Base-by-base conservation (phyloP, 768 basidiomycete genomes). In the Tylopilus felleus region DNA sequence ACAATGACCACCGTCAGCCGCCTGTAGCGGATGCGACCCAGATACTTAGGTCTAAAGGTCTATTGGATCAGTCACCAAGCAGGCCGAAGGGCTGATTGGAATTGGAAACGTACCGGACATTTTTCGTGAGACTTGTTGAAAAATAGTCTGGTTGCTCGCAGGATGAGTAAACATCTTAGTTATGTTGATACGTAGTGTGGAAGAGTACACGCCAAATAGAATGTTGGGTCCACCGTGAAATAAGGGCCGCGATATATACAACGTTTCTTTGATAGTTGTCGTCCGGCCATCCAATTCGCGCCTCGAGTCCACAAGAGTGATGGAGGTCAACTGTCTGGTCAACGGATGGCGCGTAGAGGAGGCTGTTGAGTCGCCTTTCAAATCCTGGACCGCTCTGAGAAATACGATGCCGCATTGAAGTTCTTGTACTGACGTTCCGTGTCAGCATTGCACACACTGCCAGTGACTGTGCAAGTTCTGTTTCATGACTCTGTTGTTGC, bases 1-100 rank as follows among this genome's bases (percentile, higher is more conserved):
- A 22, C 29, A 27, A 51, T 1, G 59, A 16, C 21, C 52, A 62
- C 55, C 25, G 56, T 61, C 59, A 61, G 59, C 62, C 59, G 13
- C 56, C 23, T 12, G 33, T 8, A 31, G 8, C 0, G n/a, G 21
- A 22, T 10, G 49, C 40, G 9, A 52, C 38, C 10, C 21, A 29
- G 49, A 59, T 48, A n/a, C n/a, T n/a, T n/a, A 8, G 29, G 38
- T 40, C 52, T 38, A 40, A 36, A 55, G 14, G 21, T 22, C 22
- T 27, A 48, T 9, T 8, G 13, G 8, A 40, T 43, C 46, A 21
- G 49, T 39, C 21, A 31, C 16, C 12, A 31, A 33, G 12, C 33
- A 17, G 22, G 8, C 40, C 3, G 2, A 4, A 22, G 12, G 59
- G 42, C 21, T 19, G n/a, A 17, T 60, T 55, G 23, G 9, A 51